Base-by-base conservation (phyloP, 805 yeast species). In the Ogataea pilisensis region DNA sequence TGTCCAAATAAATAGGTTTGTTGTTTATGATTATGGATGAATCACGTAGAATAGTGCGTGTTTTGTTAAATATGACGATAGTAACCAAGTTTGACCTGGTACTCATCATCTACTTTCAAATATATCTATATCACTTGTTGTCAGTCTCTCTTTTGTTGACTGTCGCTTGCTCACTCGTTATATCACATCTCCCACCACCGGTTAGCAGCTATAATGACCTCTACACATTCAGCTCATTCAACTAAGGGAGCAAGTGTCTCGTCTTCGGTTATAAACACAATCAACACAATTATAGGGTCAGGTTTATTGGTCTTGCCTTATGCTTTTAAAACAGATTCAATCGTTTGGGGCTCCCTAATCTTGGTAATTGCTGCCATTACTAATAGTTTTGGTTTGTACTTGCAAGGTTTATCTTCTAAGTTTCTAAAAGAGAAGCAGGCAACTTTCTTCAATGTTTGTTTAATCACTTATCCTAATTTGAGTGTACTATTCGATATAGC, bases 231-330 rank as follows among this genome's bases (percentile, higher is more conserved):
- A 27, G 26, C 19, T 11, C 22, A 31, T 11, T 19, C 34, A 18
- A 5, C 8, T 24, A 11, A 12, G 34, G 57, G 59, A 5, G 85
- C 86, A 3, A 69, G 82, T 11, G 64, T 72, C 20, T 45, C 55
- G 2, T 82, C 90, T 1, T 82, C 91, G 2, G 65, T 77, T 14
- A 68, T 84, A 39, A 83, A 81, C 60, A 67, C 86, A 29, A 73
- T 82, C 40, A 85, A 85, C 64, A 85, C 93, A 20, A 82, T 85
- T 41, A 72, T 85, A 11, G 95, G 95, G 6, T 88, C 93, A 0
- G 95, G 95, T 1, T 67, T 84, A 31, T 69, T 85, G 19, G 87
- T 90, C 12, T 76, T 85, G 65, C 90, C 93, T 0, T 79, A 70
- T 45, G 85, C 88, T 1, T 79, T 82, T 62, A 70, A 72, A 41